Evolutionary conservation across 192 early-diverging fungal genomes (phyloP).

Genomic region (Coemansia sp.): DNA sequence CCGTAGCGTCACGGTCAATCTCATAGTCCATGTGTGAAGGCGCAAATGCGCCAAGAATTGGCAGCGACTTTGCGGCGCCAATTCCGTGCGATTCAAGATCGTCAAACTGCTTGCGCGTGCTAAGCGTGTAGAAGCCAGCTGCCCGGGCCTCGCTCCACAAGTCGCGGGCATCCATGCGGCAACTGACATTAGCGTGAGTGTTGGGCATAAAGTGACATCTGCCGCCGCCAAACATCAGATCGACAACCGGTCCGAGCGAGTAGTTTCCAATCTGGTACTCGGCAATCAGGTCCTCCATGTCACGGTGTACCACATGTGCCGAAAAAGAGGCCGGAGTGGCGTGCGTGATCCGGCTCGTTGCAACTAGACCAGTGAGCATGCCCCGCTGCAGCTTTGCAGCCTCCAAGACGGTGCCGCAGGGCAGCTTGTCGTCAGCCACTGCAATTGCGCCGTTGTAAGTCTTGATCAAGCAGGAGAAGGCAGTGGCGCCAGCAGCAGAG

Average conservation of each 20-base stretch:
- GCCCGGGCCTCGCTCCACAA: conserved; percentile 58
- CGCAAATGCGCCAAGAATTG: conserved; percentile 74
- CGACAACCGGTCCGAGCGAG: conserved; percentile 73
- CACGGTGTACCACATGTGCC: conserved; percentile 75
- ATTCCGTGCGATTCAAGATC: conserved; percentile 24
- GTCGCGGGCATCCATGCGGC: conserved; percentile 73
- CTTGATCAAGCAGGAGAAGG: conserved; percentile 87
- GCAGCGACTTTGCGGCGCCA: conserved; percentile 49
- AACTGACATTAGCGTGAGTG: conserved; percentile 56
- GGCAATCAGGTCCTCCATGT: conserved; percentile 85
- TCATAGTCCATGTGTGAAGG: conserved; percentile 89
- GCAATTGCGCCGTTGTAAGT: conserved; percentile 93
- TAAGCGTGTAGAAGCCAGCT: conserved; percentile 64
- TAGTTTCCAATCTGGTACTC: conserved; percentile 88
- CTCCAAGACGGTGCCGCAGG: conserved; percentile 94
- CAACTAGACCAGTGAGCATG: conserved; percentile 87
- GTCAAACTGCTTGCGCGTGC: conserved; percentile 64
- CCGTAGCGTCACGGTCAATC: conserved; percentile 69
- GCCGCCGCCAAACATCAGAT: conserved; percentile 92
- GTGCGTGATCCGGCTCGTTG: conserved; percentile 92
- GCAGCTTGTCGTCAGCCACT: conserved; percentile 62
- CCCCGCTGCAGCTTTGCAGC: conserved; percentile 76
- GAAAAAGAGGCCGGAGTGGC: conserved; percentile 81
- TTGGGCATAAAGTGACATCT: conserved; percentile 84
- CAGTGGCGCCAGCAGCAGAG: conserved; percentile 96